Evolutionary conservation across 2,329 filamentous ascomycete species (phyloP).

Genomic region (Microdochium nivale): DNA sequence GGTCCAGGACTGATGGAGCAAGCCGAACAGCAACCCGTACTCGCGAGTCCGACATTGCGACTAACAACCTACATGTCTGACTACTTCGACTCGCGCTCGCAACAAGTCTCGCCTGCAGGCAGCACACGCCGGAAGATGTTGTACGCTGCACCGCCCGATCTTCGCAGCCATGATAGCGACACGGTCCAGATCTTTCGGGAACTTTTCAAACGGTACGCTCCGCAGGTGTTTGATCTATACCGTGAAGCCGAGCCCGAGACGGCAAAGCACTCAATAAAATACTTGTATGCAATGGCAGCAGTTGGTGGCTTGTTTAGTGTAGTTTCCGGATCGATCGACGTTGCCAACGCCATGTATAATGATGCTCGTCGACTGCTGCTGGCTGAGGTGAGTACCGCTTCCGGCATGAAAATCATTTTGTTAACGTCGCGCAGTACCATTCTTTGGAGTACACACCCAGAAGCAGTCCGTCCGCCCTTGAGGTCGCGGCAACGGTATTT

Average conservation of each 20-base stretch:
- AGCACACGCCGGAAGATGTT: background rate
- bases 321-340: background rate
- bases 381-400: background rate
- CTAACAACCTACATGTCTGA: background rate
- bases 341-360: background rate
- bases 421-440: background rate
- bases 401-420: background rate
- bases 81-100: background rate
- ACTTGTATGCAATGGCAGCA: background rate
- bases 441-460: background rate
- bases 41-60: background rate
- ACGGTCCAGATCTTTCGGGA: background rate
- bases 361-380: background rate
- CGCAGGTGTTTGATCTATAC: background rate
- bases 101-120: background rate
- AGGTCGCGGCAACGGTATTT: background rate
- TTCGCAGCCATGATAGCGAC: background rate
- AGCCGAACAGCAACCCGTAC: background rate
- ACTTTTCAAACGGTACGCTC: background rate
- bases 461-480: background rate
- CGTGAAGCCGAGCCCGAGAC: background rate
- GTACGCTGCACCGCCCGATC: background rate
- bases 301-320: background rate
- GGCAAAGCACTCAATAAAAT: background rate
- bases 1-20: background rate